Evolutionary conservation across 768 basidiomycete species (phyloP), one percentile per base, ranked within the genome.

Genomic region (Leucocoprinus leucothites): DNA sequence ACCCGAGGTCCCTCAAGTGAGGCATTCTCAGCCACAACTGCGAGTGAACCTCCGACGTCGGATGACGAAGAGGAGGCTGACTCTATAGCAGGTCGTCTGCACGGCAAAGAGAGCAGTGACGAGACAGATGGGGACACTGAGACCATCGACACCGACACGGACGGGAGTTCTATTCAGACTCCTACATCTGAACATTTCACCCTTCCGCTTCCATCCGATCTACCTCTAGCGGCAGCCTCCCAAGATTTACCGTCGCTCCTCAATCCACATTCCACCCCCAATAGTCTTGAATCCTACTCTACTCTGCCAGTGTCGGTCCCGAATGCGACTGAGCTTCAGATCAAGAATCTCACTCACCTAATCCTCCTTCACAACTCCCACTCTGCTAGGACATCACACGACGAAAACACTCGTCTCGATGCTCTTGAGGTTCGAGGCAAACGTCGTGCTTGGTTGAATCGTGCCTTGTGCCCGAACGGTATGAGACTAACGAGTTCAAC

Each of bases 381-480:
- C 46, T 66, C 73, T 28, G 69, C 65, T 43, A 72, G 71, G 48
- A 69, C 67, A 44, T 71, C 67, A 47, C 73, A 67, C 56, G 79
- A 72, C 60, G 64, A 71, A 31, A 65, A 65, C 36, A 73, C 70
- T 21, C 76, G 73, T 35, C 71, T 74, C 24, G 66, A 70, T 14
- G 66, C 81, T 5, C 70, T 89, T 21, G 85, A 86, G 64, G 73
- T 81, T 38, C 79, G 78, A 58, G 79, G 81, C 31, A 75, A 81
- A 36, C 75, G 88, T 26, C 74, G 86, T 9, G 87, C 87, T 6
- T 90, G 87, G 87, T 74, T 81, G 51, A 81, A 81, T 58, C 72
- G 77, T 34, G 74, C 76, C 18, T 73, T 80, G 42, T 59, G 60
- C 14, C 26, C 53, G 57, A 56, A 35, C 43, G 54, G 54, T 11